These are phyloP conservation scores for Bruguiera parviflora DNA, from an alignment of 345 rosid species.

Conservation along the genomic window DNA sequence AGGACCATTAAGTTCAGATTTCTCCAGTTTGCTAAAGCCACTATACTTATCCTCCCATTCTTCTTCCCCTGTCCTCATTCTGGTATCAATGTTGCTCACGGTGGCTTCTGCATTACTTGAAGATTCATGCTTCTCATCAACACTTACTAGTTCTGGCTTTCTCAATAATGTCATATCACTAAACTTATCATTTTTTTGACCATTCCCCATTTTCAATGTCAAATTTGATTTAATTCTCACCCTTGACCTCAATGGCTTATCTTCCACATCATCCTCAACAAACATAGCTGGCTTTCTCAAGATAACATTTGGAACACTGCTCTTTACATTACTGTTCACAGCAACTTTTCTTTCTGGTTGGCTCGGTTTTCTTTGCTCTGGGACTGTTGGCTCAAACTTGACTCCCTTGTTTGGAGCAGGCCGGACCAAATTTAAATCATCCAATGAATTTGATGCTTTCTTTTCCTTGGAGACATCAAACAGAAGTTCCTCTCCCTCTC, in stretches of 20 bases:
- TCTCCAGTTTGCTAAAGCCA: constrained; percentile 51
- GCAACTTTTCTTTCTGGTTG: constrained; percentile 33
- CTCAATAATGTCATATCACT: constrained; percentile 79
- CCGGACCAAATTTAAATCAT: constrained; percentile 61
- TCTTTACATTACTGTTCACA: constrained; percentile 30
- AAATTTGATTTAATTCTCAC: constrained; percentile 61
- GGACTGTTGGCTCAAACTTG: constrained; percentile 40
- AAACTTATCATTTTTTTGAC: constrained; percentile 50
- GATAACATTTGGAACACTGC: constrained; percentile 72
- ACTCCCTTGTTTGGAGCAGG: constrained; percentile 72
- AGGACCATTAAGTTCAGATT: constrained; percentile 32
- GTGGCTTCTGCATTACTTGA: constrained; percentile 13
- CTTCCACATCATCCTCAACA: constrained; percentile 51
- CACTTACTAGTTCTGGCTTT: constrained; percentile 43
- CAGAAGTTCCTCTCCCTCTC: constrained; percentile 57
- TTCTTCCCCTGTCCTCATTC: constrained; percentile 19
- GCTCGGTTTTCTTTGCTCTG: constrained; percentile 42
- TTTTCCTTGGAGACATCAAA: constrained; percentile 51
- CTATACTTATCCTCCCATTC: constrained; percentile 27
- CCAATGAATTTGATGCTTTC: constrained; percentile 35
- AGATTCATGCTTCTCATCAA: constrained; percentile 25
- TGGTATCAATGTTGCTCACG: constrained; percentile 10
- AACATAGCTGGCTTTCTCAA: constrained; percentile 68
- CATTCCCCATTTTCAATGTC: constrained; percentile 59
- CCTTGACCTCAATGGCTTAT: constrained; percentile 45